Conservation (phyloP, 73 alveolate genomes). For the Paraurostyla sp. region DNA sequence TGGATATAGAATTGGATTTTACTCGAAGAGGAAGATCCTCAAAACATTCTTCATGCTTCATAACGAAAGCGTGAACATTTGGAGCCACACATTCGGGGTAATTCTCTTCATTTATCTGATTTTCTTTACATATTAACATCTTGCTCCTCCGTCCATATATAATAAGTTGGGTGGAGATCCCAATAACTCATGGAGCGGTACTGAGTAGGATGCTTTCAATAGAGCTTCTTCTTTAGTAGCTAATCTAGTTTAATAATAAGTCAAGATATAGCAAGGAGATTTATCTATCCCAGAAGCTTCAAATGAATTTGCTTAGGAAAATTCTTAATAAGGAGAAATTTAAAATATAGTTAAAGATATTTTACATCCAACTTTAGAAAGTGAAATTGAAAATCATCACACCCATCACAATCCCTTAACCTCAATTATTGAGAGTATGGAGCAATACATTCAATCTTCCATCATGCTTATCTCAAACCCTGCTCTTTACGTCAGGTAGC, state of each 20-base stretch:
- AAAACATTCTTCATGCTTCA: conserved; percentile 85
- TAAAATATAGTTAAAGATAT: no score
- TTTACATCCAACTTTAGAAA: no score
- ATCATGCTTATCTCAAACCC: not conserved
- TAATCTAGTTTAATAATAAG: not conserved
- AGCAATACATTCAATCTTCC: not conserved
- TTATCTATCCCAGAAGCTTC: not conserved
- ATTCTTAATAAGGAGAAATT: no score
- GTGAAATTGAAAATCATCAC: no score
- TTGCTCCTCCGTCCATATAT: conserved; percentile 40
- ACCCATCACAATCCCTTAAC: not conserved
- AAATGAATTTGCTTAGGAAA: no score
- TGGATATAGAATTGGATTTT: conserved; percentile 90
- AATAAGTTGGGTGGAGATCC: not conserved
- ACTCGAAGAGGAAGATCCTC: conserved; percentile 60
- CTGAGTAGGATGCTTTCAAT: no score
- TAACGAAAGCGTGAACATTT: conserved; percentile 91
- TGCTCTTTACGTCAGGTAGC: no score
- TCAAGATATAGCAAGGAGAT: not conserved
- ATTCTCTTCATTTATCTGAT: conserved; percentile 71
- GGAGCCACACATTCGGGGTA: conserved; percentile 91
- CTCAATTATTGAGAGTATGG: not conserved
- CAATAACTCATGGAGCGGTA: not conserved
- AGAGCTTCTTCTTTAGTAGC: not conserved
- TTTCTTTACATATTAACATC: conserved; percentile 44